Evolutionary conservation across 2,329 filamentous ascomycete genomes (phyloP).

Genomic region (Arthrobotrys iridis): DNA sequence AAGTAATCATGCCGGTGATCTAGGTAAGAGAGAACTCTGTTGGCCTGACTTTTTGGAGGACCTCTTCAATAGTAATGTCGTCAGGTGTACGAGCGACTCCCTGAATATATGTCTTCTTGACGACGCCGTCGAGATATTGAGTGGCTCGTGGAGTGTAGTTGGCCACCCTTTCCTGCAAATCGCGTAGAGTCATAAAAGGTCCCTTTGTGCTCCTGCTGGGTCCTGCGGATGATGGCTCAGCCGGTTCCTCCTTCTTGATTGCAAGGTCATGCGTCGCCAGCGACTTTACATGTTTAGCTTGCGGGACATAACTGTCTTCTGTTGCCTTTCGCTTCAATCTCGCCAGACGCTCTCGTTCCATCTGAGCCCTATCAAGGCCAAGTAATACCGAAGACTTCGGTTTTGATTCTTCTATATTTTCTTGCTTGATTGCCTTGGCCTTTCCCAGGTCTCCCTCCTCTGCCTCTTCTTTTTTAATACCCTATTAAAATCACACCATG

Average conservation of each 20-base stretch:
- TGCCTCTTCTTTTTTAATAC: conserved; percentile 6
- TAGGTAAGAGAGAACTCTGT: conserved; percentile 1
- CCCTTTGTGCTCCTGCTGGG: conserved; percentile 50
- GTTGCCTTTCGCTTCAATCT: conserved; percentile 63
- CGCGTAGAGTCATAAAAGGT: conserved; percentile 36
- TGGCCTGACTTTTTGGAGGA: conserved; percentile 71
- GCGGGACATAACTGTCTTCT: conserved; percentile 61
- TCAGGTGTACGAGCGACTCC: conserved; percentile 70
- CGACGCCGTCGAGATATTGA: conserved; percentile 70
- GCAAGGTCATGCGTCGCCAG: conserved; percentile 18
- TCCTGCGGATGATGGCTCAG: conserved; percentile 42
- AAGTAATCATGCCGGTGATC: conserved; percentile 2
- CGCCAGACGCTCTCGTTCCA: conserved; percentile 84
- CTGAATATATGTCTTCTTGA: conserved; percentile 83
- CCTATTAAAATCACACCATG: background rate
- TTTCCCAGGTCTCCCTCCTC: background rate
- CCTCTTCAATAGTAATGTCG: conserved; percentile 88
- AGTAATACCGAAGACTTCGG: conserved; percentile 15
- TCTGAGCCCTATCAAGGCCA: conserved; percentile 77
- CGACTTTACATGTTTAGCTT: conserved; percentile 56
- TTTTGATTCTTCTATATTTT: conserved; percentile 20
- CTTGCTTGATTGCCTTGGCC: background rate
- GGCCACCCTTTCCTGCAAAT: conserved; percentile 32
- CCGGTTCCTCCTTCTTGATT: conserved; percentile 37
- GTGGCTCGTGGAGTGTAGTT: conserved; percentile 56